These are phyloP conservation scores for Hypoxylon sp. DNA, from an alignment of 2,329 filamentous ascomycete species.

Conservation along the genomic window DNA sequence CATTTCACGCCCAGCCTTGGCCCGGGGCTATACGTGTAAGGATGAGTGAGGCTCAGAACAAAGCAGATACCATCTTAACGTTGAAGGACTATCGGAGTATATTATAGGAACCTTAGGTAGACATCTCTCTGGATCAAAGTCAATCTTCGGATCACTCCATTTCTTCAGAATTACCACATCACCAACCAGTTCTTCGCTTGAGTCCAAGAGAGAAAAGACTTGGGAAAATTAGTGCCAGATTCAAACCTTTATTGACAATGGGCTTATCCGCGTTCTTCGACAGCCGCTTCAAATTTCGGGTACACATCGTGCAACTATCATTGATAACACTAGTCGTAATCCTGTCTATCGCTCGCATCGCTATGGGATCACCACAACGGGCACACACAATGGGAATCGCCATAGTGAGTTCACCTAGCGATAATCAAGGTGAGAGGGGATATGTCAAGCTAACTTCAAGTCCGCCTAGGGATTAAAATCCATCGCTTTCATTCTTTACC, in stretches of 20 bases:
- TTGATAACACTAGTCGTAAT: slow-evolving; percentile 12
- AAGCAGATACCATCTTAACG: not conserved
- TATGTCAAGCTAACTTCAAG: not conserved
- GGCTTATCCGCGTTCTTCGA: slow-evolving; percentile 14
- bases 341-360: slow-evolving; percentile 15
- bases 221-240: not conserved
- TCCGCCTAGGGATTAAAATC: slow-evolving; percentile 23
- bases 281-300: slow-evolving; percentile 21
- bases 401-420: slow-evolving; percentile 15
- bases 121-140: not conserved
- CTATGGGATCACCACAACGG: slow-evolving; percentile 25
- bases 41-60: slow-evolving; percentile 2
- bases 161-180: not conserved
- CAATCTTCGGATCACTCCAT: not conserved
- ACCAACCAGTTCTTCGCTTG: not conserved
- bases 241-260: slow-evolving; percentile 5
- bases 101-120: too few species aligned
- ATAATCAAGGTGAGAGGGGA: not conserved
- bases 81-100: not conserved
- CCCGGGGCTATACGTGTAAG: slow-evolving; percentile 7
- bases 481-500: slow-evolving; percentile 19
- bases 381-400: slow-evolving; percentile 36
- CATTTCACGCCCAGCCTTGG: not conserved
- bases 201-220: not conserved
- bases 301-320: slow-evolving; percentile 16